Evolutionary conservation across 2,329 filamentous ascomycete species (phyloP).

Genomic region (Hypocreales sp.): DNA sequence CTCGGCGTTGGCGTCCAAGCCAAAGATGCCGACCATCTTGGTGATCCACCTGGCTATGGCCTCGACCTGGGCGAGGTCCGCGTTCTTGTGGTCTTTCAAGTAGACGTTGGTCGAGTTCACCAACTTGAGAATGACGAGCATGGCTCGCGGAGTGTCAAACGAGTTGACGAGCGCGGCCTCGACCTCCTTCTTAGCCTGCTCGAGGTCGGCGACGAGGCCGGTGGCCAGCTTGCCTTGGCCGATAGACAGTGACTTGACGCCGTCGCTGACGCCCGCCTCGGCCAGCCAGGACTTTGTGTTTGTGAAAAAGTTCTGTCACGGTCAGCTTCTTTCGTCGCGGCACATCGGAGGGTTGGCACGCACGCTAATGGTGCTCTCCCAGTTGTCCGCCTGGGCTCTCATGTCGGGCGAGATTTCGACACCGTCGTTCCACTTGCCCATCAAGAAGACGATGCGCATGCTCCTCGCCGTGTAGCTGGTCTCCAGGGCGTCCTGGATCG

Average conservation of each 20-base stretch:
- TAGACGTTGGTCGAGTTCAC: conserved; percentile 62
- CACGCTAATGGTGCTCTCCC: conserved; percentile 65
- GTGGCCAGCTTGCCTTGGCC: conserved; percentile 14
- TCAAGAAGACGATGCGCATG: conserved; percentile 72
- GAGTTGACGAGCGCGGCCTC: conserved; percentile 58
- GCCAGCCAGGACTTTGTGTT: conserved; percentile 38
- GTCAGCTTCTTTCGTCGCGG: conserved; percentile 5
- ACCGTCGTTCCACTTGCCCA: conserved; percentile 80
- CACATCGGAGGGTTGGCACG: conserved; percentile 6
- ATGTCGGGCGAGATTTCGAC: conserved; percentile 83
- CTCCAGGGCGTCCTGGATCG: conserved; percentile 67
- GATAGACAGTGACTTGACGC: conserved; percentile 23
- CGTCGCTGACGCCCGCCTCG: conserved; percentile 21
- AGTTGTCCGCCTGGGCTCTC: conserved; percentile 55
- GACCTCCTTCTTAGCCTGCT: conserved; percentile 38
- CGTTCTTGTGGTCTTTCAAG: conserved; percentile 29
- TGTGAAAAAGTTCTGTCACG: conserved; percentile 38
- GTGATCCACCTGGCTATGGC: conserved; percentile 65
- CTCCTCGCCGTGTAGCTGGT: conserved; percentile 59
- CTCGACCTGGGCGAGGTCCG: conserved; percentile 32
- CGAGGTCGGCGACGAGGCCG: conserved; percentile 24
- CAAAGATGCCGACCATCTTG: conserved; percentile 69
- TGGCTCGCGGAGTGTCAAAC: conserved; percentile 70
- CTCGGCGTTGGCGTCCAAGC: conserved; percentile 50
- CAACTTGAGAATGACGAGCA: conserved; percentile 63